Evolutionary conservation across 352 stramenopile species (phyloP).

Genomic region (Phytophthora citrophthora): DNA sequence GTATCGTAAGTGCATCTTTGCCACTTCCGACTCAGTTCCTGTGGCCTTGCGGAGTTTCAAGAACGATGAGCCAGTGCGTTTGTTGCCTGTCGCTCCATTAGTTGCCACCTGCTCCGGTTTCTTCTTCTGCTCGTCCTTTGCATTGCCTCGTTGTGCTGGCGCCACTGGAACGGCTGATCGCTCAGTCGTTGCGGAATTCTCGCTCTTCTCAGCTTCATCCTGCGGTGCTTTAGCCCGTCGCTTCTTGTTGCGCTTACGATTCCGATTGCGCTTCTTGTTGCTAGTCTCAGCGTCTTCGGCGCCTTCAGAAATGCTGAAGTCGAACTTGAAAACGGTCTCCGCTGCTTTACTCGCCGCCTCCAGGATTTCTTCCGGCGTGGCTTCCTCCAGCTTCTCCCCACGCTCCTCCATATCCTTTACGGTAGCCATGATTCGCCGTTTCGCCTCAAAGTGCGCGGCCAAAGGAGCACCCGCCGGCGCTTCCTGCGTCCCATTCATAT

Average conservation of each 20-base stretch:
- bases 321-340: slow-evolving; percentile 56
- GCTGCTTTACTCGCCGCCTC: slow-evolving; percentile 29
- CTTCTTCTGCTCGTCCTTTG: slow-evolving; percentile 27
- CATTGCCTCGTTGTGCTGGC: slow-evolving; percentile 24
- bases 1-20: slow-evolving; percentile 78
- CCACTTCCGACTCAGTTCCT: slow-evolving; percentile 68
- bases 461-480: slow-evolving; percentile 31
- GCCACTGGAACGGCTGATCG: slow-evolving; percentile 13
- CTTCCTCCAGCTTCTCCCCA: slow-evolving; percentile 40
- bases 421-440: slow-evolving; percentile 43
- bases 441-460: slow-evolving; percentile 59
- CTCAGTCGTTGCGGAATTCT: slow-evolving; percentile 1
- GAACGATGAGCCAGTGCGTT: slow-evolving; percentile 38
- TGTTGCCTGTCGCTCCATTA: not conserved
- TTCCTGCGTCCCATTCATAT: slow-evolving; percentile 35
- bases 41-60: slow-evolving; percentile 67
- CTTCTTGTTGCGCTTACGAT: slow-evolving; percentile 43
- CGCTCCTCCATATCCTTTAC: slow-evolving; percentile 36
- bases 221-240: slow-evolving; percentile 19
- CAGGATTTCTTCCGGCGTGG: slow-evolving; percentile 40
- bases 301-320: slow-evolving; percentile 40
- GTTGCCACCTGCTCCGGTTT: slow-evolving; percentile 20
- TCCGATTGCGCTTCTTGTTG: slow-evolving; percentile 37
- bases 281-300: slow-evolving; percentile 1
- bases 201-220: slow-evolving; percentile 14